Conservation (phyloP, 129 eudicot genomes). For the Helichrysum umbraculigerum region DNA sequence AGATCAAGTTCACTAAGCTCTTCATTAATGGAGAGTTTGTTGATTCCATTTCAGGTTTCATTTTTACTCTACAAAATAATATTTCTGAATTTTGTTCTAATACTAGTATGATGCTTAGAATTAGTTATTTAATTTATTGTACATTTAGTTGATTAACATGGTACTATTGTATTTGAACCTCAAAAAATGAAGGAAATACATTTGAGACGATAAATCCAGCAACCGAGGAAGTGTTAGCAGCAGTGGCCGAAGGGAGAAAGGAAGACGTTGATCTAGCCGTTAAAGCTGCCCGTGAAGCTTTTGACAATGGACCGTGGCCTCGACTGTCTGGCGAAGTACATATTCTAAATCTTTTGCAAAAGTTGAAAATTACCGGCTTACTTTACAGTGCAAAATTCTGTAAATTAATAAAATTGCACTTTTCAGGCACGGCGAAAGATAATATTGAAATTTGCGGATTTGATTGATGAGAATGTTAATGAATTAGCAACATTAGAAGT, state of each 20-base stretch:
- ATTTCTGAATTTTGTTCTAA: background rate
- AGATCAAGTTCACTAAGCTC: conserved; percentile 5
- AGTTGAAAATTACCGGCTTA: background rate
- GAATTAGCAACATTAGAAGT: conserved; percentile 67
- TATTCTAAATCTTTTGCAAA: background rate
- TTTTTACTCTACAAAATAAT: background rate
- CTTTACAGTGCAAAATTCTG: background rate
- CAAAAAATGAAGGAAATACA: conserved; percentile 49
- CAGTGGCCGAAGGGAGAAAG: conserved; percentile 61
- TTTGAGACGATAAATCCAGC: conserved; percentile 77
- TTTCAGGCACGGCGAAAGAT: conserved; percentile 58
- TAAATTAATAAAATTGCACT: background rate
- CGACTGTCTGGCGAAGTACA: conserved; percentile 73
- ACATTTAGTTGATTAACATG: background rate
- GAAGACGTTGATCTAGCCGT: conserved; percentile 90
- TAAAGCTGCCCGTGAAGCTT: conserved; percentile 89
- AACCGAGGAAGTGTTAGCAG: conserved; percentile 61
- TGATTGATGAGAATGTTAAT: conserved; percentile 56
- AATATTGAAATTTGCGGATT: conserved; percentile 65
- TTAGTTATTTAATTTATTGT: too few species aligned
- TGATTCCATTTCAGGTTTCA: conserved; percentile 42
- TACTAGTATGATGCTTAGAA: background rate
- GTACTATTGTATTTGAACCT: background rate
- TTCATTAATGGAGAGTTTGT: conserved; percentile 7
- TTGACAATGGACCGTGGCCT: conserved; percentile 94